Base-by-base conservation (phyloP, 495 filamentous ascomycete genomes). In the Lepidopterella palustris region DNA sequence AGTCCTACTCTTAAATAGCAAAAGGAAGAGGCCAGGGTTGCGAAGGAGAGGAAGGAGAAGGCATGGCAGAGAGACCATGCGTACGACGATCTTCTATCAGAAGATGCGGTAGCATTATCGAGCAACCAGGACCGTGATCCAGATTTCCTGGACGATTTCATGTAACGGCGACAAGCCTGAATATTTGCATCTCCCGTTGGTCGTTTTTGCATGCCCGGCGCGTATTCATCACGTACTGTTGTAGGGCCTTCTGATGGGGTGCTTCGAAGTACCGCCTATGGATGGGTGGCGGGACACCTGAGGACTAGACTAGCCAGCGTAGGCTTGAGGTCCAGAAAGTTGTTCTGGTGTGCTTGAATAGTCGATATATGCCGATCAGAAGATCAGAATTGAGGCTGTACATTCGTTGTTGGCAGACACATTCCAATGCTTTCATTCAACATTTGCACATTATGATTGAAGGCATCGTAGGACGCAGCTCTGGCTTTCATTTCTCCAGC, bases 51-150 rank as follows among this genome's bases (percentile, higher is more conserved):
- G 31, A 84, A 85, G 68, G 86, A 96, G 76, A 82, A 90, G 76
- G 95, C 92, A 70, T 96, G 84, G 81, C 88, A 95, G 76, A 89
- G 90, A 71, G 91, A 95, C 29, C 90, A 96, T 75, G 92, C 89
- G 2, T 97, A 96, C 73, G 95, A 96, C 71, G 92, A 95, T 42
- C 62, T 90, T 29, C 85, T 88, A 63, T 78, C 80, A 20, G 85
- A 87, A 58, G 84, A 87, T 55, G 84, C 84, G 61, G 72, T 87
- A 71, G 83, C 78, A 28, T 70, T 69, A 23, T 80, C 80, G 32
- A 87, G 82, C 68, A 90, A 90, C 67, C 86, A 90, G 62, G 78
- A 85, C 63, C 79, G 84, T 18, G 70, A 73, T 52, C 76, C 77
- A 53, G 75, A 82, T 61, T 88, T 81, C 74, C 75, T 81, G 68